Evolutionary conservation across 225 moss, liverwort and hornwort species (phyloP), one percentile per base, ranked within the genome.

Genomic region (Climacium dendroides): DNA sequence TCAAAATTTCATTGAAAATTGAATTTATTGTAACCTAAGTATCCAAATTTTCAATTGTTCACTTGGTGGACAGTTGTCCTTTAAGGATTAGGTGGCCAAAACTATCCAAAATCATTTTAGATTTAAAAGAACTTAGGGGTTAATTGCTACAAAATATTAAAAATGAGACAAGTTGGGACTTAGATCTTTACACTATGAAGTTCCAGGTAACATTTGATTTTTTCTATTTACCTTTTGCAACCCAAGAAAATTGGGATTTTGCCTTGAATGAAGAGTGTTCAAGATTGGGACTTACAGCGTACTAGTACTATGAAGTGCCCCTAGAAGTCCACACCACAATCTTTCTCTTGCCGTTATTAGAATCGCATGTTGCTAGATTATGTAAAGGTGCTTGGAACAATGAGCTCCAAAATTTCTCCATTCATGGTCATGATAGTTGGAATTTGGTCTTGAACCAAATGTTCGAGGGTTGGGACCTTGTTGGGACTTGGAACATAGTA

Each of bases 1-100:
- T 74, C 4, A 74, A 20, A 30, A 32, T 19, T 32, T 48, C 12
- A 32, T 19, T 1, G 7, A 32, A 19, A 50, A 30, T 19, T 73
- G 29, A 19, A 11, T 30, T 18, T 3, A 47, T 7, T 4, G 2
- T 7, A 17, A 45, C 2, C 29, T n/a, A n/a, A n/a, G n/a, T 72
- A 29, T 1, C 1, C 0, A 1, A 18, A 2, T 45, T 45, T 45
- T 2, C 10, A 72, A 17, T 45, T 45, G 11, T 19, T 29, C 18
- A 47, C 1, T 17, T 7, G 2, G 0, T 47, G 0, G 1, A 30
- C 2, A 30, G 30, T 30, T 30, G 19, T 30, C 4, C 1, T 19
- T 19, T 19, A 73, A 2, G 4, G 0, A 3, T 30, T 48, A 30
- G 6, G 14, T 73, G 3, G 10, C 30, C 4, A 4, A 30, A 47